Evolutionary conservation across 805 yeast genomes (phyloP).

Genomic region (Candida saitoana): DNA sequence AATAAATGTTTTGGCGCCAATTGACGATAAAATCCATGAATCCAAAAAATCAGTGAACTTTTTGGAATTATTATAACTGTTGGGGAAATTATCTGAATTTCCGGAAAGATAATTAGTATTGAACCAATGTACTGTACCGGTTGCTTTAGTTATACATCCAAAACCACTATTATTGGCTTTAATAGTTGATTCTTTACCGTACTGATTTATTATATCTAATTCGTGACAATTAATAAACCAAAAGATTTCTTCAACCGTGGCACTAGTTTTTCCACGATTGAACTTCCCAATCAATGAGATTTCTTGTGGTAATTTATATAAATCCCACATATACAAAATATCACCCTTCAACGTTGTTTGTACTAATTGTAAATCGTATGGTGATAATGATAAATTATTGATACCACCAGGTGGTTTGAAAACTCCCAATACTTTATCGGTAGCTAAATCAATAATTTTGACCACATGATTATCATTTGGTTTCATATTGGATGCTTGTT

Average conservation of each 20-base stretch:
- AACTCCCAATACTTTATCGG: constrained; percentile 33
- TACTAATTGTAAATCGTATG: constrained; percentile 54
- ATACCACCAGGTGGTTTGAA: constrained; percentile 63
- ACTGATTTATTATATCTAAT: background rate
- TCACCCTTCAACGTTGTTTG: constrained; percentile 59
- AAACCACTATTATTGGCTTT: constrained; percentile 37
- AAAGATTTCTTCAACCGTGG: constrained; percentile 44
- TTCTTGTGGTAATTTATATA: constrained; percentile 46
- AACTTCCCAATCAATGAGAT: constrained; percentile 55
- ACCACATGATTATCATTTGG: constrained; percentile 35
- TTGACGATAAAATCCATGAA: constrained; percentile 47
- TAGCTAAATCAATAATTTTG: constrained; percentile 45
- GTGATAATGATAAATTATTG: constrained; percentile 56
- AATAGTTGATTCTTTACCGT: constrained; percentile 12
- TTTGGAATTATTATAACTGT: constrained; percentile 13
- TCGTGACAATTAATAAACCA: constrained; percentile 48
- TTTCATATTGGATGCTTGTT: constrained; percentile 15
- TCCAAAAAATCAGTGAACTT: constrained; percentile 18
- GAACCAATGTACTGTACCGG: constrained; percentile 65
- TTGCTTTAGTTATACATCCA: constrained; percentile 48
- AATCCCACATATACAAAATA: constrained; percentile 61
- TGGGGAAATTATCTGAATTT: constrained; percentile 25
- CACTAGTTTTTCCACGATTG: constrained; percentile 59
- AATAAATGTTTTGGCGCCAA: constrained; percentile 24
- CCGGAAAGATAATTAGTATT: constrained; percentile 40